Base-by-base conservation (phyloP, 257 asterid species). In the Fraxinus pennsylvanica region DNA sequence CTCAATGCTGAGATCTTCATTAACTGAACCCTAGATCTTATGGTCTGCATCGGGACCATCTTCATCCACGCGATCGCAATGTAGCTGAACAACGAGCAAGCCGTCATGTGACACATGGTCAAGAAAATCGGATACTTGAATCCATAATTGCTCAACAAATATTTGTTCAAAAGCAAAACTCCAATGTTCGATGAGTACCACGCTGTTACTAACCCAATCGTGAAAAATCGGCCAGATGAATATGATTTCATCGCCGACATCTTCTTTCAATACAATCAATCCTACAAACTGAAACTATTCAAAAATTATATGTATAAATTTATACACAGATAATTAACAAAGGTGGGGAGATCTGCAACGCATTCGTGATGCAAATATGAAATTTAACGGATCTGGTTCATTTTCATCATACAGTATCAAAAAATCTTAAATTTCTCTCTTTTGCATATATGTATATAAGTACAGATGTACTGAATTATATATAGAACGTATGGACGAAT, bases 181-280 rank as follows among this genome's bases (percentile, higher is more conserved):
- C 97, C 97, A 78, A 93, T 93, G 85, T 93, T 93, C 82, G 97
- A 91, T 9, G 94, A 88, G 61, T 93, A 93, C 97, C 97, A 93
- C 68, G 97, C 81, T 59, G 97, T 70, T 3, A 93, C 97, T 74
- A 93, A 83, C 76, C 94, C 97, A 84, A 91, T 79, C 83, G 96
- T 91, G 75, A 87, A 91, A 22, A 90, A 83, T 67, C 95, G 92
- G 81, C 92, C 86, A 43, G 89, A 39, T 7, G 86, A 80, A 63
- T 63, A 9, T 27, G 69, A 25, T 84, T 91, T 87, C 89, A 84
- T 76, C 71, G 79, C 85, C 45, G 90, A 86, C 87, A 85, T 83
- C 76, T 36, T 69, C 69, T 63, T 27, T 27, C 15, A 63, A 9
- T n/a, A 10, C 43, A 59, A 36, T 43, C 43, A 78, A 74, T 74